Base-by-base conservation (phyloP, 805 yeast genomes). In the Jamesozyma lodderae region DNA sequence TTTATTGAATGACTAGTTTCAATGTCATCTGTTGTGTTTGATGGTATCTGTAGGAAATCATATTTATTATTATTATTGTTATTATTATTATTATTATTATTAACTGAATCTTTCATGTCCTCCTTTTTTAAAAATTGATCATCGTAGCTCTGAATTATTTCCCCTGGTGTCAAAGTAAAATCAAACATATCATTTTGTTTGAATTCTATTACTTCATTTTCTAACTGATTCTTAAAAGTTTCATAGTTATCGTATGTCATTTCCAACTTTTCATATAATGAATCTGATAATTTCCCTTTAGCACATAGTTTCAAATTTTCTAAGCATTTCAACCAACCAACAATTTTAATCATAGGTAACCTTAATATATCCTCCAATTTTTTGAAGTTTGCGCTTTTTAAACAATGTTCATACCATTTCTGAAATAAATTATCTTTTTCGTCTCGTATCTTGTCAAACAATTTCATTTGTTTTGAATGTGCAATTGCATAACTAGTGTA, bases 381-480 rank as follows among this genome's bases (percentile, higher is more conserved):
- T 37, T 48, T 40, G 30, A 52, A 48, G 7, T 55, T 54, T 2
- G 62, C 46, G 25, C 44, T 41, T 25, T 41, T 52, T 1, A 60
- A 44, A 44, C 69, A 63, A 27, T 51, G 48, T 17, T 55, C 56
- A 11, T 59, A 44, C 71, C 71, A 67, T 33, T 57, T 29, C 20
- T 43, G 33, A 53, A 53, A 46, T 21, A 42, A 4, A 3, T 40
- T 32, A 6, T 40, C 30, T 32, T 49, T 43, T 35, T 54, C 37
- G 31, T 36, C 28, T 17, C 44, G 37, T 27, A 59, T 43, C 3
- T 38, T 34, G 2, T 44, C 38, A 7, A 63, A 42, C 11, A 59
- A 44, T 4, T 46, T 45, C 35, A 58, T 42, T 38, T 64, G 70
- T 21, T 48, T 42, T 18, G 48, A 38, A 37, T 63, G 62, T 8